Base-by-base conservation (phyloP, 768 basidiomycete species). In the Hygrophorus pudorinus region DNA sequence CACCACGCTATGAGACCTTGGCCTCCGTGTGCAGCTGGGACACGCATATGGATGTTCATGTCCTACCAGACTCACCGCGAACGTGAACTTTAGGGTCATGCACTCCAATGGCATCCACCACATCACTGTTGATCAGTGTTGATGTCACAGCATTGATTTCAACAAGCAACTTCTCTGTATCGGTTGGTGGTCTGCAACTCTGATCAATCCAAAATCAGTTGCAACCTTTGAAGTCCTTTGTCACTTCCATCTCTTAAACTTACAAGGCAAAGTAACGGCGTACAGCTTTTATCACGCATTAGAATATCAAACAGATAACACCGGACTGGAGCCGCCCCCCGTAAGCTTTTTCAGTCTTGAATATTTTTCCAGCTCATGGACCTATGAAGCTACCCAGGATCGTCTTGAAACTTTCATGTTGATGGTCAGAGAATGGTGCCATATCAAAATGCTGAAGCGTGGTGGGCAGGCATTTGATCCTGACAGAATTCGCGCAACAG, bases 91-190 rank as follows among this genome's bases (percentile, higher is more conserved):
- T 41, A 24, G 24, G 17, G 46, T 52, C 3, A 28, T 61, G 17
- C 41, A 59, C 31, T 41, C 46, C 16, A 57, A 50, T 28, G 61
- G 61, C 10, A 40, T 55, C 13, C 61, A 61, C 38, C 9, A 18
- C 4, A 40, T 61, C 3, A 34, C 37, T 14, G 37, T 61, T 4
- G 34, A 42, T 9, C 60, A 51, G 36, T 63, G 61, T 37, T 44
- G 42, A 8, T 63, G 61, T 34, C 24, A 17, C 2, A 54, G 55
- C 30, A 51, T 34, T 3, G 11, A 36, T 7, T 31, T 27, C 2
- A 20, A 34, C 21, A 35, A 41, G 13, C 56, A 57, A 24, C 39
- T 60, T 1, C 21, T 60, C 5, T 1, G 39, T 1, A 21, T 39
- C 8, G 14, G 48, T 7, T 49, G 48, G 48, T 45, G 28, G 35